Evolutionary conservation across 345 rosid species (phyloP).

Genomic region (Corymbia maculata): DNA sequence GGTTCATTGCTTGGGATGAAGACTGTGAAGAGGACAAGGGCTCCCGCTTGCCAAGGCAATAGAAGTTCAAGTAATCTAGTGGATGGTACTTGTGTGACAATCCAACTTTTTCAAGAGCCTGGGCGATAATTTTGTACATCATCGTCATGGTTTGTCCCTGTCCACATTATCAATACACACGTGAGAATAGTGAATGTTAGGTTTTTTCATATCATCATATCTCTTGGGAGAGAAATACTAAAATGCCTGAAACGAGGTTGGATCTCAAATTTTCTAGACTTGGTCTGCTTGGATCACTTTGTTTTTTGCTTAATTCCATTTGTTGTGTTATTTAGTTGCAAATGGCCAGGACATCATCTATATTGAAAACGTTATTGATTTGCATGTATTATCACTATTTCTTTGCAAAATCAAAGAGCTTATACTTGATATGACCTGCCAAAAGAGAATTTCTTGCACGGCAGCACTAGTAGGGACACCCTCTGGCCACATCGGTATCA

Average conservation of each 20-base stretch:
- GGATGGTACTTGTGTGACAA: slow-evolving; percentile 30
- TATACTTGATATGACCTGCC: slow-evolving; percentile 35
- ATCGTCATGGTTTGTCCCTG: slow-evolving; percentile 64
- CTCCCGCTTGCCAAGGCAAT: slow-evolving; percentile 69
- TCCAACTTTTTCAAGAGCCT: slow-evolving; percentile 34
- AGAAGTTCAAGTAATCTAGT: slow-evolving; percentile 55
- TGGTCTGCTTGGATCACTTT: not conserved
- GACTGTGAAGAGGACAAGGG: not conserved
- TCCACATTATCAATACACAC: not conserved
- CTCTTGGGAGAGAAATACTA: not conserved
- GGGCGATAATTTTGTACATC: slow-evolving; percentile 55
- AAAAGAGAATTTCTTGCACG: slow-evolving; percentile 62
- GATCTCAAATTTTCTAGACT: not conserved
- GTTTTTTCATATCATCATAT: not conserved
- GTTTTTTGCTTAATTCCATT: not conserved
- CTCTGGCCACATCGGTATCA: slow-evolving; percentile 75
- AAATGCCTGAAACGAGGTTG: not conserved
- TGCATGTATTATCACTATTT: not conserved
- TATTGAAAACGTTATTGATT: not conserved
- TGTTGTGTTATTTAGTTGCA: not conserved
- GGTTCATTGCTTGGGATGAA: not conserved
- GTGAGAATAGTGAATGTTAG: not conserved
- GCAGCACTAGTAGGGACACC: slow-evolving; percentile 51
- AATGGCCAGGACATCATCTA: not conserved
- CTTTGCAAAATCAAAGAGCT: not conserved